Base-by-base conservation (phyloP, 2,329 filamentous ascomycete genomes). In the Hortaea sp. region DNA sequence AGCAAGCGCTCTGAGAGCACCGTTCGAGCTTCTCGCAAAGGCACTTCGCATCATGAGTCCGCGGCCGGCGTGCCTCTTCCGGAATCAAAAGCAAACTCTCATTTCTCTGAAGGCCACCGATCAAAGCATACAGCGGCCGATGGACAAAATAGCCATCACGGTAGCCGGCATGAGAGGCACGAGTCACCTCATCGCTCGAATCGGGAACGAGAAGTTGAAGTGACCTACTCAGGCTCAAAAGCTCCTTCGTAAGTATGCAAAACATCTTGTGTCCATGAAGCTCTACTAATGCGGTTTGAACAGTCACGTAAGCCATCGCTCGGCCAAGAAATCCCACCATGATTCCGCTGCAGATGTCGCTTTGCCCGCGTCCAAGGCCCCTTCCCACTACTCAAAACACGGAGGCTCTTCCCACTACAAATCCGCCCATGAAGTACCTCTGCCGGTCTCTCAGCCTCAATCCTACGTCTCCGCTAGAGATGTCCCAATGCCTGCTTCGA, bases 401-500 rank as follows among this genome's bases (percentile, higher is more conserved):
- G 32, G 9, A 9, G 7, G 9, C 7, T n/a, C 32, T 35, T 35
- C 32, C 7, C 32, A n/a, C 32, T 35, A 35, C n/a, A n/a, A 35
- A 35, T 35, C 51, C 9, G 52, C 50, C 7, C 45, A 46, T 11
- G 48, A 49, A 7, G 34, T 52, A 6, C 53, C 54, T 5, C 34
- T 52, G 9, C 50, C 51, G 29, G 28, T 31, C 5, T 55, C 50
- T 3, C 38, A 45, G 12, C 48, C 51, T 5, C 28, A 43, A 6
- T 50, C 54, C 7, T 45, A 51, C 29, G 38, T 47, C n/a, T 48
- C 54, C 5, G 52, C 52, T 7, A 42, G 50, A 4, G 45, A 52
- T 7, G 37, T 50, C 5, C 43, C 53, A 5, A 42, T 52, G 5
- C 48, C 50, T 0, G 29, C 35, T 3, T 54, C 51, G 2, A 41